phyloP scores from a whole-genome alignment of 2,329 filamentous ascomycete species.

The Colletotrichum australisinense region DNA sequence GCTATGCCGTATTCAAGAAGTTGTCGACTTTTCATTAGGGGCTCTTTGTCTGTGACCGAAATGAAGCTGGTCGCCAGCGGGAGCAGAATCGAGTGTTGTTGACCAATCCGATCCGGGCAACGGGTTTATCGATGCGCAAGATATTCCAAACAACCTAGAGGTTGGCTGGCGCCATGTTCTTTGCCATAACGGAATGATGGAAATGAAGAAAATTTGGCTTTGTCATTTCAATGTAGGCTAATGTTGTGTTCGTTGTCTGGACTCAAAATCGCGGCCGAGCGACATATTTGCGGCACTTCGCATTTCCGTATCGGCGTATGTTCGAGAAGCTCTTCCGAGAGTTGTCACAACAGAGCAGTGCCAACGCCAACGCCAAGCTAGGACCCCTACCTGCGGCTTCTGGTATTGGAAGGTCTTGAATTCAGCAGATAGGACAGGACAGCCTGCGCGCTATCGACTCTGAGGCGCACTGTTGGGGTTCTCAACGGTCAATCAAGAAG shows the following conservation, averaged over 20 bases:
- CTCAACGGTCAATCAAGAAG: background rate
- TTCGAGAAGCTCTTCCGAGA: constrained; percentile 23
- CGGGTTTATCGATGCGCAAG: background rate
- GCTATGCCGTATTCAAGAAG: background rate
- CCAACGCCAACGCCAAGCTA: background rate
- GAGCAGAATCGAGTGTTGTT: background rate
- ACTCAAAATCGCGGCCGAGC: constrained; percentile 5
- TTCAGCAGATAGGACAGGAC: background rate
- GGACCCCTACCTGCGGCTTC: background rate
- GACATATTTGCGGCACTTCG: constrained; percentile 10
- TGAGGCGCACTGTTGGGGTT: background rate
- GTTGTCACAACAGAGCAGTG: background rate
- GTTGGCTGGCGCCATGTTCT: too few species aligned
- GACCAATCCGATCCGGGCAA: background rate
- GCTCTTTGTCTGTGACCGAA: background rate
- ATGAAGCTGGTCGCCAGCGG: background rate
- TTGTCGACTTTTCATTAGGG: too few species aligned
- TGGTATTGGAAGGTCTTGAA: background rate
- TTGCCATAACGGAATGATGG: background rate
- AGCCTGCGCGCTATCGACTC: background rate
- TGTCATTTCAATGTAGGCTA: background rate
- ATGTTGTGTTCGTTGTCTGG: background rate
- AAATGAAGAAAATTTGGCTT: background rate
- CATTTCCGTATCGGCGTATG: constrained; percentile 7
- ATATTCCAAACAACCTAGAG: background rate